These are phyloP conservation scores for Talaromyces amestolkiae DNA, from an alignment of 2,329 filamentous ascomycete genomes.

Conservation along the genomic window DNA sequence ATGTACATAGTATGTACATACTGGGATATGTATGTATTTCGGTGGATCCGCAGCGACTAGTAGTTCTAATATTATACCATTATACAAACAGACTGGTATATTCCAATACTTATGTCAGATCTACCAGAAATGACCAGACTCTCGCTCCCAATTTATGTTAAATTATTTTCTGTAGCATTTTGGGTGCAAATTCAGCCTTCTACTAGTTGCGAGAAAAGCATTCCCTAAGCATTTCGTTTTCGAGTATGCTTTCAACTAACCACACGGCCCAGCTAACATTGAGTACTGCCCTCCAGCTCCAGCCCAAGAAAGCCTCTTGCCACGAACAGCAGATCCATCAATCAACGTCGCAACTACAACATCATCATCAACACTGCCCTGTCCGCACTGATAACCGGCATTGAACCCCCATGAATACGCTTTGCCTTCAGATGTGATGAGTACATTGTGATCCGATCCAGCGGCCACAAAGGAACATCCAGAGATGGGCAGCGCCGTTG, in stretches of 20 bases:
- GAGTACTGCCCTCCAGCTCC: constrained; percentile 20
- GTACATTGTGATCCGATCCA: constrained; percentile 21
- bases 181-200: too few species aligned
- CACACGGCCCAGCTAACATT: background rate
- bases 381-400: constrained; percentile 19
- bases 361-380: constrained; percentile 18
- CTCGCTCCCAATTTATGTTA: too few species aligned
- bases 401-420: constrained; percentile 24
- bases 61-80: too few species aligned
- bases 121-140: too few species aligned
- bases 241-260: background rate
- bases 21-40: background rate
- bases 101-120: too few species aligned
- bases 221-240: too few species aligned
- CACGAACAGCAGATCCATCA: constrained; percentile 18
- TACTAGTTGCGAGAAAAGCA: too few species aligned
- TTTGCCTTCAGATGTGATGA: constrained; percentile 20
- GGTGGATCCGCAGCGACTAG: too few species aligned
- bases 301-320: constrained; percentile 21
- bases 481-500: constrained; percentile 14
- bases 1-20: background rate
- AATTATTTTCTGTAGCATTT: too few species aligned
- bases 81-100: too few species aligned
- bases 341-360: constrained; percentile 17
- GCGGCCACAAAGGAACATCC: constrained; percentile 14